phyloP scores from a whole-genome alignment of 306 rosid species.

The Rosa multiflora region DNA sequence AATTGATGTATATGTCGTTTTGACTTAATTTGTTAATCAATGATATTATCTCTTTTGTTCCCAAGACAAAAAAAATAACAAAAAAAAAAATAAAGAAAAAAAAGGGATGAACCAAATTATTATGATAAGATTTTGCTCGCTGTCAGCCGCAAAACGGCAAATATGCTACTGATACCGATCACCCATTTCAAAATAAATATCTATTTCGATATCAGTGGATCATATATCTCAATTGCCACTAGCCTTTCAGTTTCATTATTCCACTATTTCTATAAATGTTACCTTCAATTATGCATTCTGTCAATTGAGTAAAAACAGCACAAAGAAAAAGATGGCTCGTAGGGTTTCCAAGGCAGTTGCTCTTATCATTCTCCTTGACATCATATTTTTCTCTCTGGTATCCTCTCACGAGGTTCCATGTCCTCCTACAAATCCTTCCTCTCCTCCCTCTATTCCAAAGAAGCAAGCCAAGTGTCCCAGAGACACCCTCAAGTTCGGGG shows the following conservation, averaged over 20 bases:
- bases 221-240: neutral
- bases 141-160: neutral
- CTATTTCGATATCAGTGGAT: neutral
- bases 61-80: too few species aligned
- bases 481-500: conserved; percentile 69
- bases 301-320: conserved; percentile 1
- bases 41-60: too few species aligned
- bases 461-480: conserved; percentile 45
- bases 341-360: neutral
- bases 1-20: too few species aligned
- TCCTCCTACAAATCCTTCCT: conserved; percentile 40
- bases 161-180: neutral
- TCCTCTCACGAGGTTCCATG: conserved; percentile 26
- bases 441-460: conserved; percentile 23
- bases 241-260: neutral
- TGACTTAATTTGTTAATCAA: too few species aligned
- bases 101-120: neutral
- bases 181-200: neutral
- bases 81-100: too few species aligned
- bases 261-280: conserved; percentile 6
- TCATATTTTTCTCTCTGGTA: conserved; percentile 22
- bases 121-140: neutral
- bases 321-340: conserved; percentile 20
- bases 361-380: conserved; percentile 25
- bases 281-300: neutral